phyloP scores from a whole-genome alignment of 768 basidiomycete species.

The Tremella mesenterica region DNA sequence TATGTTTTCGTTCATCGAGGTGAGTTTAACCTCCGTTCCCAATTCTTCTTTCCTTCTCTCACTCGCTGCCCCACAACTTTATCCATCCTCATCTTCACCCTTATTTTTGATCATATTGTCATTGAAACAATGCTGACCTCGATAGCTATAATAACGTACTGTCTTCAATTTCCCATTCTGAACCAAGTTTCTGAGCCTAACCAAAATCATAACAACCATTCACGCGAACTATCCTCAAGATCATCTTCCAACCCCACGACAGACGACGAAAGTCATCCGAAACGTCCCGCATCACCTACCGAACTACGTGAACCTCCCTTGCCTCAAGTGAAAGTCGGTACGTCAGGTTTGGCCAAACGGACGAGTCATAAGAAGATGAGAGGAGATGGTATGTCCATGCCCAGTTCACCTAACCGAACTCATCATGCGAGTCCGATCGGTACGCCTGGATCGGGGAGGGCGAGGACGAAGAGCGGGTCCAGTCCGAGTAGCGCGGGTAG shows the following conservation, averaged over 20 bases:
- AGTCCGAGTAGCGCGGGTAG: too few species aligned
- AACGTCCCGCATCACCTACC: slow-evolving; percentile 37
- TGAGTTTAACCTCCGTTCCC: slow-evolving; percentile 10
- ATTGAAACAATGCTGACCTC: neutral
- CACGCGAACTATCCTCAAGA: neutral
- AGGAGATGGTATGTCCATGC: neutral
- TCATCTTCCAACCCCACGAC: slow-evolving; percentile 1
- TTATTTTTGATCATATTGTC: neutral
- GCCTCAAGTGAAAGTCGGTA: slow-evolving; percentile 2
- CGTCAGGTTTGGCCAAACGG: slow-evolving; percentile 22
- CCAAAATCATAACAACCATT: too few species aligned
- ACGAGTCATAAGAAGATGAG: slow-evolving; percentile 38
- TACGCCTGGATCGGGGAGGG: too few species aligned
- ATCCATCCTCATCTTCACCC: neutral
- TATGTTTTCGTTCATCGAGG: slow-evolving; percentile 86
- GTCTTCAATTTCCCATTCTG: neutral
- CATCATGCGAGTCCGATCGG: too few species aligned
- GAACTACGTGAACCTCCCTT: slow-evolving; percentile 18
- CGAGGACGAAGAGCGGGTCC: too few species aligned
- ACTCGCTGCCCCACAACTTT: neutral
- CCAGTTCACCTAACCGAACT: too few species aligned
- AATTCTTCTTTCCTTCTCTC: neutral
- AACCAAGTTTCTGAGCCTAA: neutral
- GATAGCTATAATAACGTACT: slow-evolving; percentile 36
- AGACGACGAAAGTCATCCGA: slow-evolving; percentile 33